These are phyloP conservation scores for Globomyces pollinis-pini DNA, from an alignment of 192 early-diverging fungal species.

Conservation along the genomic window DNA sequence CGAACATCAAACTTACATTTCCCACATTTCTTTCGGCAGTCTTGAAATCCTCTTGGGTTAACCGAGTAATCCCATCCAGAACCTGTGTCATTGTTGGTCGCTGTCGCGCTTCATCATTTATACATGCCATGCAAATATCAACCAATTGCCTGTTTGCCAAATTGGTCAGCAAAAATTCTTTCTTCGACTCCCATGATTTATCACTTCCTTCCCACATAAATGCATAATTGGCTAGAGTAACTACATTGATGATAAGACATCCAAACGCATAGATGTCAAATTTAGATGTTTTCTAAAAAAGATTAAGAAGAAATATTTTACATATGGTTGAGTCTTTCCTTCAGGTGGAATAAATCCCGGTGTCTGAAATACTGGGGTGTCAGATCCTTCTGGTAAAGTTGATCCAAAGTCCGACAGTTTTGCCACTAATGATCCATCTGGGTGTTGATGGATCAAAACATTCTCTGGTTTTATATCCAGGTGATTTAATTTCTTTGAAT, in stretches of 20 bases:
- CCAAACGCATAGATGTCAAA: constrained; percentile 12
- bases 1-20: no score
- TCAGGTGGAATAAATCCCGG: constrained; percentile 5
- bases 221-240: background rate
- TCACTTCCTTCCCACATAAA: constrained; percentile 2
- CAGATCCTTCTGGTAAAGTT: background rate
- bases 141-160: background rate
- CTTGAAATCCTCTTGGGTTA: background rate
- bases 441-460: background rate
- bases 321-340: background rate
- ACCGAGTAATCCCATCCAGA: background rate
- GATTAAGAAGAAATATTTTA: background rate
- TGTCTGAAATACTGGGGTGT: background rate
- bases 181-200: background rate
- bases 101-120: background rate
- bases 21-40: no score
- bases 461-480: constrained; percentile 4
- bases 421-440: background rate
- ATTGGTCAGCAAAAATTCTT: constrained; percentile 3
- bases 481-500: background rate
- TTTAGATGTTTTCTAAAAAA: constrained; percentile 6
- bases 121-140: background rate
- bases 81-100: background rate
- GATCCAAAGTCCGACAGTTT: constrained; percentile 10
- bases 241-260: background rate